Base-by-base conservation (phyloP, 176 grass and related monocot species). In the Oryza longistaminata region DNA sequence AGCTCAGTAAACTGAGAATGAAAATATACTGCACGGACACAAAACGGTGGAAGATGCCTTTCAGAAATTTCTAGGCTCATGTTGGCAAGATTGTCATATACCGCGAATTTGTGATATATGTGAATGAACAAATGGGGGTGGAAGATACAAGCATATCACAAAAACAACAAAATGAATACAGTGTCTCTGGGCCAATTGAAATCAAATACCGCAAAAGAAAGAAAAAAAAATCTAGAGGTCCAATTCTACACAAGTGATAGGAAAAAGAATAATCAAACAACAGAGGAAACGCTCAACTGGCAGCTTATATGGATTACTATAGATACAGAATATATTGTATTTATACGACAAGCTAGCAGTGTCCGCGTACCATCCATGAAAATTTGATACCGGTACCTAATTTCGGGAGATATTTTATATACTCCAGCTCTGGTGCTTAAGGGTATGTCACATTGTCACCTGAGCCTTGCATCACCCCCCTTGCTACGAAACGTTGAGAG, bases 401-500 rank as follows among this genome's bases (percentile, higher is more conserved):
- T 58, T 74, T 53, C 3, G 1, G 83, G 87, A 87, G 79, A 89
- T 69, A 86, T 85, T 88, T 49, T 81, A 88, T 92, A 84, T 83
- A 89, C 82, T 68, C 25, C 45, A 64, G 67, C 42, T 62, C 78
- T 44, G 73, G 65, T 85, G 72, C 70, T 78, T 68, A 68, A 80
- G 44, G 65, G 52, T 55, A 53, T 53, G 52, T 61, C 19, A 61
- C 52, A 61, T 61, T 61, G 37, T 96, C 88, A 99, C 86, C 97
- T 96, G 39, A 91, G 91, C 85, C 86, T 99, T 64, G 90, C 91
- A 86, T 99, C 97, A 12, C 77, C 90, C 81, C 90, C 96, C 81
- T 99, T 99, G 91, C 82, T 96, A 79, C 97, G 84, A 75, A 99
- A 96, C 39, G 93, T 86, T 42, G 97, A 79, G 73, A 96, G 82